Evolutionary conservation across 306 rosid genomes (phyloP).

Genomic region (Elaeagnus macrophylla): DNA sequence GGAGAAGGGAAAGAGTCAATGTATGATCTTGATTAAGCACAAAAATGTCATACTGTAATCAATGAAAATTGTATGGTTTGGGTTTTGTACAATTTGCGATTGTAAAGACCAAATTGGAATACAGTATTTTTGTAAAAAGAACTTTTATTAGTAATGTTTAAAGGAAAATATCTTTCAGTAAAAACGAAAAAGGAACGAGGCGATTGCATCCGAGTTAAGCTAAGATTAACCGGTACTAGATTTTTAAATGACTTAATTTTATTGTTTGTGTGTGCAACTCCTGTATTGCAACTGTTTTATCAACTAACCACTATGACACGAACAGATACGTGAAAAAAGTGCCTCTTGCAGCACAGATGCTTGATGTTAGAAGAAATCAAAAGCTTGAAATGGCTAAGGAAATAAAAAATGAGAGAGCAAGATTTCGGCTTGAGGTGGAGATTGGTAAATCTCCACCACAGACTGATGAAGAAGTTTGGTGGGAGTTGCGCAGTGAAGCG

Average conservation of each 20-base stretch:
- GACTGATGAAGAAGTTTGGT: conserved; percentile 77
- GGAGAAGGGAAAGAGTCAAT: too few species aligned
- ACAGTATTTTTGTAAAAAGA: too few species aligned
- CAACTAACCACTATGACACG: conserved; percentile 9
- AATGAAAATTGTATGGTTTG: too few species aligned
- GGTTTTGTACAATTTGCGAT: too few species aligned
- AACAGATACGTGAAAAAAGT: conserved; percentile 87
- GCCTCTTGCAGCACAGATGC: conserved; percentile 89
- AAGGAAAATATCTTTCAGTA: too few species aligned
- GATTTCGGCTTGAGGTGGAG: conserved; percentile 74
- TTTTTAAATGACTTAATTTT: neutral
- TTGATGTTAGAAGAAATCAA: conserved; percentile 84
- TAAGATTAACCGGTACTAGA: too few species aligned
- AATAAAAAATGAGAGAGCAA: conserved; percentile 52
- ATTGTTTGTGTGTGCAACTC: neutral
- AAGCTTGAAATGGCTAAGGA: conserved; percentile 73
- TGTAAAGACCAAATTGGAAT: too few species aligned
- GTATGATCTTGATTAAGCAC: too few species aligned
- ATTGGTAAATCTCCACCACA: conserved; percentile 97
- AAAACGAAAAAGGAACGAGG: too few species aligned
- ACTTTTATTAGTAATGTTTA: too few species aligned
- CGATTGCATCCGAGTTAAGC: too few species aligned
- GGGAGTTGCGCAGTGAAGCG: conserved; percentile 82
- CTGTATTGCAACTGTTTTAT: neutral
- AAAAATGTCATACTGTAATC: too few species aligned